phyloP scores from a whole-genome alignment of 2,329 filamentous ascomycete genomes.

The Hypoxylon sp. region DNA sequence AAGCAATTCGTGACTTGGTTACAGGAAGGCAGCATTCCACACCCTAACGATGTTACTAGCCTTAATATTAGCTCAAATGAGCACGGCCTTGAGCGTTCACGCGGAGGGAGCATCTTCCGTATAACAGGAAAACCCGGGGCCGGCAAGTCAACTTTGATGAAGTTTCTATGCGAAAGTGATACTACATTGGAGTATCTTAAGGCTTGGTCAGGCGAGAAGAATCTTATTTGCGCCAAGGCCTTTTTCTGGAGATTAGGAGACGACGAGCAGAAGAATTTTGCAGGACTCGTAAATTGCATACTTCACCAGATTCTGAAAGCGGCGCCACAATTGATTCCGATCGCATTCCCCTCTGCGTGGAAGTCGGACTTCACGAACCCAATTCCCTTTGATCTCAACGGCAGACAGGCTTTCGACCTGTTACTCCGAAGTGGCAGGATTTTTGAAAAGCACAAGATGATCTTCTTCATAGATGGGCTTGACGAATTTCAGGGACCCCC shows the following conservation, averaged over 20 bases:
- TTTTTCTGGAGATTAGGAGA: conserved; percentile 50
- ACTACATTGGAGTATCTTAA: conserved; percentile 28
- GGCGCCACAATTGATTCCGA: conserved; percentile 32
- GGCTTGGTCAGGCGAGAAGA: conserved; percentile 37
- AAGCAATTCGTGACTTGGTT: conserved; percentile 22
- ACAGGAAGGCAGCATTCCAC: background rate
- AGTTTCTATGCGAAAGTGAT: conserved; percentile 38
- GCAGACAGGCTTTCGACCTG: conserved; percentile 6
- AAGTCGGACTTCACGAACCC: background rate
- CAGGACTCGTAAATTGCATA: conserved; percentile 42
- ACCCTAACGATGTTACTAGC: background rate
- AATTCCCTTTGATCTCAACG: background rate
- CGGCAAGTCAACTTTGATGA: conserved; percentile 53
- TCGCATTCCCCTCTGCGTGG: conserved; percentile 38
- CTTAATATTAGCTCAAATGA: background rate
- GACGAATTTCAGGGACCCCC: conserved; percentile 35
- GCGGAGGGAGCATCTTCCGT: conserved; percentile 33
- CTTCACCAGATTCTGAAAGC: conserved; percentile 45
- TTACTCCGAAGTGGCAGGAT: conserved; percentile 3
- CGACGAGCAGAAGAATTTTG: conserved; percentile 42
- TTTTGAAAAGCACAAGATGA: conserved; percentile 27
- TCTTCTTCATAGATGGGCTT: conserved; percentile 41
- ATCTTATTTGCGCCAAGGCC: conserved; percentile 34
- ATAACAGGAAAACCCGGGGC: conserved; percentile 51
- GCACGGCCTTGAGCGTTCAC: background rate